phyloP scores from a whole-genome alignment of 768 basidiomycete genomes.

The Cantharellus cinnabarinus region DNA sequence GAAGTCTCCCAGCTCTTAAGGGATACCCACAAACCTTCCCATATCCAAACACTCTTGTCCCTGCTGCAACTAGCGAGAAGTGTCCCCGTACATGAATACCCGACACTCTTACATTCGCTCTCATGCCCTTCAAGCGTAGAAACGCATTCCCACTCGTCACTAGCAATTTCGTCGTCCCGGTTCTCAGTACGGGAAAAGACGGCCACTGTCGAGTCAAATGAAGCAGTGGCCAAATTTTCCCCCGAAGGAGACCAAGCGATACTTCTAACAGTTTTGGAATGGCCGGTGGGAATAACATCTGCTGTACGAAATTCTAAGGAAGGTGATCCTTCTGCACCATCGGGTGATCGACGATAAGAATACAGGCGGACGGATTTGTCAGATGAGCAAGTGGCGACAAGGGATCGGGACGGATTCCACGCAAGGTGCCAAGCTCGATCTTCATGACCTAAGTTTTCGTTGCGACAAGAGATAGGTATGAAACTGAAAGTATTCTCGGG shows the following conservation, averaged over 20 bases:
- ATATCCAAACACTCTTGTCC: slow-evolving; percentile 97
- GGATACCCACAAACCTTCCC: slow-evolving; percentile 52
- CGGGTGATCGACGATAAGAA: slow-evolving; percentile 26
- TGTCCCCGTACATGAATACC: slow-evolving; percentile 54
- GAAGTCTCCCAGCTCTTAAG: not conserved
- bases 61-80: slow-evolving; percentile 86
- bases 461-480: too few relatives aligned
- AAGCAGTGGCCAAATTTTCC: slow-evolving; percentile 67
- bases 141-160: slow-evolving; percentile 74
- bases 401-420: slow-evolving; percentile 63
- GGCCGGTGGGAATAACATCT: slow-evolving; percentile 60
- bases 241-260: slow-evolving; percentile 85
- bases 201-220: slow-evolving; percentile 82
- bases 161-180: slow-evolving; percentile 49
- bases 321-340: slow-evolving; percentile 12
- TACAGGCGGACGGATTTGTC: slow-evolving; percentile 86
- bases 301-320: slow-evolving; percentile 28
- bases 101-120: slow-evolving; percentile 83
- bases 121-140: slow-evolving; percentile 85
- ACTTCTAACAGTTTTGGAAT: slow-evolving; percentile 70
- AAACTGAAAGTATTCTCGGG: too few relatives aligned
- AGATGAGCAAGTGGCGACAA: slow-evolving; percentile 84
- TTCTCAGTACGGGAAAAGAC: slow-evolving; percentile 59
- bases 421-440: slow-evolving; percentile 75
- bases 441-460: slow-evolving; percentile 33